Base-by-base conservation (phyloP, 225 moss, liverwort and hornwort genomes). In the Sphagnum tenellum region DNA sequence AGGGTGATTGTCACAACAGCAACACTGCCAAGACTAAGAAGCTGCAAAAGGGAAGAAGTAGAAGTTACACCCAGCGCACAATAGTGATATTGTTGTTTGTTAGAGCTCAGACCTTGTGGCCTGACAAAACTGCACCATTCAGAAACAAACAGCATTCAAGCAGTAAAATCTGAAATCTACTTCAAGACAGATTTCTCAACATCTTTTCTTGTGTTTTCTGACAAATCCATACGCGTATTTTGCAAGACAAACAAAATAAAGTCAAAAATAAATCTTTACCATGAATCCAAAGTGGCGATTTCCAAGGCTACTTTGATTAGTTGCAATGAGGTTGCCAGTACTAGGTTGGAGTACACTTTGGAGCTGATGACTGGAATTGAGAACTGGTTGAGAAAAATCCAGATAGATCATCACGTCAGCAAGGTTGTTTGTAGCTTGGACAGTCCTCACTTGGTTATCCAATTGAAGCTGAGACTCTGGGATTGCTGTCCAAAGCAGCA, bases 401-500 rank as follows among this genome's bases (percentile, higher is more conserved):
- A 96, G 60, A 49, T 85, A 92, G 14, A 96, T 65, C 4, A 82
- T 70, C 8, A 96, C 57, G 50, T 81, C 71, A 2, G 70, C 60
- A 3, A 66, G 14, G 5, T 57, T 66, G 52, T 81, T 82, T n/a
- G 90, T 96, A 45, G 96, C 83, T 65, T 90, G 86, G 55, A 85
- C 77, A 4, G 96, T 96, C 66, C 71, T 79, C 55, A 61, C 71
- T 50, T 83, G 76, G 9, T 72, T 72, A 46, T 73, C 74, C 9
- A 92, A 76, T 48, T 77, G 59, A 67, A 90, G 77, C 69, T 79
- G 74, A 12, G 75, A 73, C 49, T 92, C 88, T 46, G 49, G 70
- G 4, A 83, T 75, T 1, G 88, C 75, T 1, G 96, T 80, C 96
- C 96, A 96, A 1, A 96, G 70, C 59, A 88, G 88, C 55, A 90